phyloP scores from a whole-genome alignment of 208 protist species.

The Giardia muris region DNA sequence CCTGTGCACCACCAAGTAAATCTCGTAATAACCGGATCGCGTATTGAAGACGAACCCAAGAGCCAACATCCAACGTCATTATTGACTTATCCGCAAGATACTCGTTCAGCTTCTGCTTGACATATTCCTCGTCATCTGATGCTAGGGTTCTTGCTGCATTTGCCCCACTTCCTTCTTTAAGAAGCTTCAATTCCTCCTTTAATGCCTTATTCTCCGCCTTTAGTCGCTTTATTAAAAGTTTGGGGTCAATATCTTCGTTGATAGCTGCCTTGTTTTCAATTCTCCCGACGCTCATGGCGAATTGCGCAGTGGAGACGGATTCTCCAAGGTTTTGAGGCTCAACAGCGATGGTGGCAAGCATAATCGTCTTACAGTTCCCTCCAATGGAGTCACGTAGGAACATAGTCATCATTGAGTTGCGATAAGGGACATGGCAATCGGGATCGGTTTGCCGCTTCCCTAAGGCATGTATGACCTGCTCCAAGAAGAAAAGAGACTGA shows the following conservation, averaged over 20 bases:
- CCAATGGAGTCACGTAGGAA: constrained; percentile 73
- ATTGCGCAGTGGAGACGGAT: constrained; percentile 25
- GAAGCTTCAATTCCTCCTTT: constrained; percentile 26
- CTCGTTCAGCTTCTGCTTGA: neutral
- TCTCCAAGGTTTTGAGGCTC: constrained; percentile 17
- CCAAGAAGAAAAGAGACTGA: constrained; percentile 23
- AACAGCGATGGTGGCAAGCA: constrained; percentile 62
- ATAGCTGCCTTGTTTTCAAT: constrained; percentile 33
- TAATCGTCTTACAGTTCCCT: constrained; percentile 63
- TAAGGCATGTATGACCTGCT: constrained; percentile 30
- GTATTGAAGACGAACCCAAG: neutral
- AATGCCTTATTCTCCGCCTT: constrained; percentile 26
- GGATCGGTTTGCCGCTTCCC: neutral
- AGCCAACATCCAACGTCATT: constrained; percentile 22
- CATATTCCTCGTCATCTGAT: neutral
- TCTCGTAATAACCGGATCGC: neutral
- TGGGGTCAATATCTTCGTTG: constrained; percentile 31
- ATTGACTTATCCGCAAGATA: neutral
- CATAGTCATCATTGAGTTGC: constrained; percentile 84
- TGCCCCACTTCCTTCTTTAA: constrained; percentile 18
- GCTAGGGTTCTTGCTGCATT: neutral
- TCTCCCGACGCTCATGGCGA: neutral
- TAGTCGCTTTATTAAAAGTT: constrained; percentile 30
- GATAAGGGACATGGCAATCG: constrained; percentile 61
- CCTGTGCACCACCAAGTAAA: neutral